Evolutionary conservation across 371 early-diverging fungal genomes (phyloP), one percentile per base, ranked within the genome.

Genomic region (Mucor plumbeus): DNA sequence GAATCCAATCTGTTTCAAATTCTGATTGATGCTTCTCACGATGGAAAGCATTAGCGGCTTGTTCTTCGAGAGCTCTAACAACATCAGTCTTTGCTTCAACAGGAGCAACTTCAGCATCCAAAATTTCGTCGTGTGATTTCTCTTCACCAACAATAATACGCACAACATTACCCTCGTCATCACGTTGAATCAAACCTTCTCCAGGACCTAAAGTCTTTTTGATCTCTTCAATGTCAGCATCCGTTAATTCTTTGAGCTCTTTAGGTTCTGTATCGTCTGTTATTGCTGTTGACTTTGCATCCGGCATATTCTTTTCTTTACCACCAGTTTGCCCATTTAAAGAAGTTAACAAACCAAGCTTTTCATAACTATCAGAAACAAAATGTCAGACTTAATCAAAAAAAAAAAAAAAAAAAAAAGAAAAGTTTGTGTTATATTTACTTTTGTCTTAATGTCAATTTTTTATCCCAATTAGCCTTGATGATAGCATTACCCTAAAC

Each of bases 321-420:
- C 94, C 94, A 57, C 96, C 95, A 3, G 79, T 60, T 5, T 88
- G 76, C 6, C 94, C 95, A 76, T 96, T 95, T 61, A 97, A 73
- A 5, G 85, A 74, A 0, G 93, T 82, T 44, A 92, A 73, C 15
- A 97, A 82, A 15, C 97, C 97, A 36, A 93, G 72, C 38, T 84
- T 84, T 58, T 75, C 79, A 64, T 90, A 90, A 66, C 88, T 88
- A 75, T 34, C 56, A 35, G n/a, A 55, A 7, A 3, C 58, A 38
- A 39, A 3, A 58, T 38, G 19, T 35, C 6, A 35, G 26, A 39
- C 41, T 21, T 7, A 26, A 26, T 26, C 3, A 38, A 38, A 38
- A 7, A 2, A 9, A 5, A 36, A 6, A 6, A 6, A 36, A n/a
- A n/a, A n/a, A n/a, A n/a, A n/a, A n/a, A n/a, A n/a, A n/a, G n/a